Base-by-base conservation (phyloP, 2,329 filamentous ascomycete species). In the Podosphaera xanthii region DNA sequence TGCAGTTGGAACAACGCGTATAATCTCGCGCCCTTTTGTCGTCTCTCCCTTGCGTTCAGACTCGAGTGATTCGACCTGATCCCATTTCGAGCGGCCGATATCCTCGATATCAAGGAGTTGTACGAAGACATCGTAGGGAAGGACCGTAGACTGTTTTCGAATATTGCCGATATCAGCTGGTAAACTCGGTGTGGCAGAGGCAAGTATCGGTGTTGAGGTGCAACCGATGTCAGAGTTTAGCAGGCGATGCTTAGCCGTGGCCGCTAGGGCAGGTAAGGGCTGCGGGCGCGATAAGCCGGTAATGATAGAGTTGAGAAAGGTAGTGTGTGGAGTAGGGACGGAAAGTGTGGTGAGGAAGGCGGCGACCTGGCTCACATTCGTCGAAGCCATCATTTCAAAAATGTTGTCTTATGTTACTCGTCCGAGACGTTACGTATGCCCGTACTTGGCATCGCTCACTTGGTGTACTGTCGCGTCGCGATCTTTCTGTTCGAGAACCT, bases 81-180 rank as follows among this genome's bases (percentile, higher is more conserved):
- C 84, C 87, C 90, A 94, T 58, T 85, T 78, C 65, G 84, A 88
- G 58, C 79, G 77, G 1, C 83, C 78, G 30, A 97, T 77, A 67
- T 97, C 90, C 67, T 94, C 84, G 6, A 97, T 76, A 65, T 94
- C 89, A 1, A 95, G 73, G 0, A 97, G 79, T 70, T 97, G 92
- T 0, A 92, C 83, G 2, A 84, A 75, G 0, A 91, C 75, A 38
- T 87, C 79, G 1, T 75, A 76, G 0, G 72, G 61, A 0, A 97
- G 72, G 0, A 71, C 72, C 3, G 73, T 70, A 60, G 87, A 80
- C 62, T 77, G 75, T 8, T 77, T 70, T 2, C 73, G 71, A 0
- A 77, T 73, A 63, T 79, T 73, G 55, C 74, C 71, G n/a, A 82
- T 71, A 62, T 78, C 76, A 0, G 70, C 59, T 0, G 89, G 86